These are phyloP conservation scores for Phytophthora colocasiae DNA, from an alignment of 352 stramenopile genomes.

Conservation along the genomic window DNA sequence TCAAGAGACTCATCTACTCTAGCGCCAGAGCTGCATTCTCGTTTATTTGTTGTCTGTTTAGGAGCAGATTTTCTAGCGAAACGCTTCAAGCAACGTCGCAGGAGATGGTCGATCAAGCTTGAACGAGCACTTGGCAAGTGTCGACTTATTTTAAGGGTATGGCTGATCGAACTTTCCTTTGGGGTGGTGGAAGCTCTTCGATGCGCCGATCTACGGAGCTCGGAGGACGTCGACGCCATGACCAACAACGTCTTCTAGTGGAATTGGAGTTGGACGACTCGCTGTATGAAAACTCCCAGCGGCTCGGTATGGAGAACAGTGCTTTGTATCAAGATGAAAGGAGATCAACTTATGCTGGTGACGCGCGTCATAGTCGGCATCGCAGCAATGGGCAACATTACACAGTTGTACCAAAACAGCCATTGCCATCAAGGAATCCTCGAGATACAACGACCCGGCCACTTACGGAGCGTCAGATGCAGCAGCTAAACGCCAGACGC, in stretches of 20 bases:
- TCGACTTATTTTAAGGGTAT: slow-evolving; percentile 32
- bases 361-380: slow-evolving; percentile 5
- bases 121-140: slow-evolving; percentile 22
- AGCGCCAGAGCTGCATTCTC: slow-evolving; percentile 5
- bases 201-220: slow-evolving; percentile 17
- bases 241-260: slow-evolving; percentile 63
- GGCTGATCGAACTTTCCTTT: slow-evolving; percentile 20
- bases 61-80: slow-evolving; percentile 24
- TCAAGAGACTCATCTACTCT: slow-evolving; percentile 12
- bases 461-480: slow-evolving; percentile 19
- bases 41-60: slow-evolving; percentile 17
- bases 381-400: slow-evolving; percentile 20
- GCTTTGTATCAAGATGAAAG: slow-evolving; percentile 3
- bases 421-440: slow-evolving; percentile 6
- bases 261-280: slow-evolving; percentile 74
- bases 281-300: slow-evolving; percentile 30
- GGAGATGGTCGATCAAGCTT: not conserved
- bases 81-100: slow-evolving; percentile 24
- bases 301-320: slow-evolving; percentile 10
- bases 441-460: slow-evolving; percentile 16
- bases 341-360: slow-evolving; percentile 5
- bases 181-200: slow-evolving; percentile 5
- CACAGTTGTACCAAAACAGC: slow-evolving; percentile 12
- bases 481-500: slow-evolving; percentile 30
- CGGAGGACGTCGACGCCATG: slow-evolving; percentile 32